Evolutionary conservation across 352 stramenopile genomes (phyloP).

Genomic region (Globisporangium recalcitrans): DNA sequence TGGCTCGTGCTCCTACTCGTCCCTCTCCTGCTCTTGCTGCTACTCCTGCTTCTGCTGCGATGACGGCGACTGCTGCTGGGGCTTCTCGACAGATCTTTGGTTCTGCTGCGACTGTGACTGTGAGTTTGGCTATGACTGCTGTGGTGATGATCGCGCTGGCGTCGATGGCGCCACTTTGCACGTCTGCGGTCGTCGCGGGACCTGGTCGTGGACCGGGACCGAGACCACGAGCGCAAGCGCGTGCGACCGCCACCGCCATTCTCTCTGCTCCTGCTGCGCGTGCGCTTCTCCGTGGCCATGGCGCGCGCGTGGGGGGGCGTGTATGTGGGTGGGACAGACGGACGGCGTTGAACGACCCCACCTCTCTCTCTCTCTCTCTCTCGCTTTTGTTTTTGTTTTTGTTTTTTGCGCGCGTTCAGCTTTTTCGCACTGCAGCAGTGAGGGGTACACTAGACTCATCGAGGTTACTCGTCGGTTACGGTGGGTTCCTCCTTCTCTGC

Average conservation of each 20-base stretch:
- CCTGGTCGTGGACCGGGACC: neutral
- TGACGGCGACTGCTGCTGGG: slow-evolving; percentile 7
- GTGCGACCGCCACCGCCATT: neutral
- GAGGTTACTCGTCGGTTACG: too few relatives aligned
- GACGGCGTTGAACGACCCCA: too few relatives aligned
- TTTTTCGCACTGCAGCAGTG: too few relatives aligned
- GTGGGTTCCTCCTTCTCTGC: too few relatives aligned
- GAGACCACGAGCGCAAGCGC: too few relatives aligned
- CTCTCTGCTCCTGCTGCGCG: slow-evolving; percentile 5
- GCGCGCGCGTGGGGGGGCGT: too few relatives aligned
- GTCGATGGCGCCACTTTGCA: slow-evolving; percentile 2
- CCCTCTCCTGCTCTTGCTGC: neutral
- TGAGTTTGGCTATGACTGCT: slow-evolving; percentile 1
- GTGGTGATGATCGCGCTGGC: neutral
- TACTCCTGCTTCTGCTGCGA: neutral
- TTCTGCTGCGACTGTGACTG: slow-evolving; percentile 3
- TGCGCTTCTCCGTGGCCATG: slow-evolving; percentile 9
- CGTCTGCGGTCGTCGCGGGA: slow-evolving; percentile 1
- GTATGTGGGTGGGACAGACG: too few relatives aligned
- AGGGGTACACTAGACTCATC: too few relatives aligned
- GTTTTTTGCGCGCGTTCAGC: too few relatives aligned
- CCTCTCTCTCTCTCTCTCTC: too few relatives aligned
- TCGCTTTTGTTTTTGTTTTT: too few relatives aligned
- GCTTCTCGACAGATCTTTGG: neutral
- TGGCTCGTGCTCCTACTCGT: slow-evolving; percentile 2